A percentile compares a stretch with the other conserved stretches of the same genome.
Evolutionary conservation across 768 basidiomycete species (phyloP).

Genomic region (Tephrocybe rancida): DNA sequence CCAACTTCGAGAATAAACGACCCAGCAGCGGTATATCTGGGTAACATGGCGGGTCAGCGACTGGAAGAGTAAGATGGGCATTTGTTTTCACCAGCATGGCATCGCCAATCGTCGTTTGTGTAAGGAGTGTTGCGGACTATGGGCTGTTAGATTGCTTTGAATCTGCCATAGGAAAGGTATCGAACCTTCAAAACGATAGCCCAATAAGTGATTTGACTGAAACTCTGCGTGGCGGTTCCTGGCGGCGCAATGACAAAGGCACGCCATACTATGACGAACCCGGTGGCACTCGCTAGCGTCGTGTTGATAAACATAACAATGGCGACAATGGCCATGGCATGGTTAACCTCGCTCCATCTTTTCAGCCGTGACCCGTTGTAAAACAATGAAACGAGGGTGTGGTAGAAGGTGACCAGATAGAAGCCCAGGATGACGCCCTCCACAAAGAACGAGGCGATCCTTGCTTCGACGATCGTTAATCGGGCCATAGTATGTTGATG

Average conservation of each 20-base stretch:
- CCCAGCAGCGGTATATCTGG: constrained; percentile 13
- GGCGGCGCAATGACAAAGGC: constrained; percentile 15
- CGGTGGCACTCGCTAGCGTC: constrained; percentile 3
- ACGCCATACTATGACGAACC: constrained; percentile 9
- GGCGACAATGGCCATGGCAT: constrained; percentile 8
- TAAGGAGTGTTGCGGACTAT: constrained; percentile 14
- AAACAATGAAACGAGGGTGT: constrained; percentile 6
- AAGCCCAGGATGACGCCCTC: constrained; percentile 14
- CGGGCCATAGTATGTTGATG: background rate
- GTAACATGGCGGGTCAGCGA: background rate
- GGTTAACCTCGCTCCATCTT: constrained; percentile 7
- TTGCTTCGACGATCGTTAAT: constrained; percentile 2
- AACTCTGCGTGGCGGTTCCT: constrained; percentile 8
- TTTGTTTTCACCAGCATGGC: constrained; percentile 17
- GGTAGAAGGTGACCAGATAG: constrained; percentile 14
- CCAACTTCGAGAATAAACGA: constrained; percentile 1
- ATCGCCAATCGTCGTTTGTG: constrained; percentile 18
- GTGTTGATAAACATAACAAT: constrained; percentile 11
- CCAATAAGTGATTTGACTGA: constrained; percentile 16
- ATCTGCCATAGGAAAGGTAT: background rate
- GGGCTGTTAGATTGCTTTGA: too few species aligned
- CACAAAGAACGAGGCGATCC: constrained; percentile 8
- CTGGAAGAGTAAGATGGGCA: too few species aligned
- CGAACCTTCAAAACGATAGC: constrained; percentile 15
- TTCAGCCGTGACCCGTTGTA: constrained; percentile 1